Evolutionary conservation across 1,284 basidiomycete species (phyloP).

Genomic region (Trichosporon coremiiforme): DNA sequence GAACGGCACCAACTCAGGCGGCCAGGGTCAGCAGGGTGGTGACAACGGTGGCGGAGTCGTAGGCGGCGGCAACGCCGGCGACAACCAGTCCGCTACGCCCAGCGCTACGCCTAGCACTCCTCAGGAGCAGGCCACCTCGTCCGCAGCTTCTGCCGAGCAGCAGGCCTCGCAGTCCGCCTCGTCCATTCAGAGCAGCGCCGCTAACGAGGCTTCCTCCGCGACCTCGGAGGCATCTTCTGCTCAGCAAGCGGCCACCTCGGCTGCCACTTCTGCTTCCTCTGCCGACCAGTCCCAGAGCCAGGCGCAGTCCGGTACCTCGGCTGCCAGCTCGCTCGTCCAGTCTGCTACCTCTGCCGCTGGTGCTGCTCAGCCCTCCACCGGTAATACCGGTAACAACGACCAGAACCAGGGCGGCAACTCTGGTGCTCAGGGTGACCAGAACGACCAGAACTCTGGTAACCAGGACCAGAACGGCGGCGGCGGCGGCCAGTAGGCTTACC

Average conservation of each 20-base stretch:
- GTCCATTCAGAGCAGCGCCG: neutral
- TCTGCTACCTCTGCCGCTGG: too few species aligned
- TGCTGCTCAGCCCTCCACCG: neutral
- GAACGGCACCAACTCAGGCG: neutral
- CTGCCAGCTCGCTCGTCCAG: too few species aligned
- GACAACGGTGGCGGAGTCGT: neutral
- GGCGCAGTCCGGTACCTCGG: too few species aligned
- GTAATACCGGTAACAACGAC: neutral
- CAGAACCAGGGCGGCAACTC: constrained; percentile 3
- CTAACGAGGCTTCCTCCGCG: neutral
- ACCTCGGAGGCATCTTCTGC: neutral
- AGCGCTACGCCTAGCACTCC: neutral
- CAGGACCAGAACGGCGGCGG: neutral
- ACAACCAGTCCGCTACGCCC: neutral
- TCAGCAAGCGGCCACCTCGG: neutral
- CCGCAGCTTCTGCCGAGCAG: neutral
- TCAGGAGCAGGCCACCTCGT: neutral
- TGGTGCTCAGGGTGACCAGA: neutral
- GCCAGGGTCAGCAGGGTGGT: neutral
- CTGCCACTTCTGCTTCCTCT: neutral
- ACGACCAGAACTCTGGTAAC: neutral
- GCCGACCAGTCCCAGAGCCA: neutral
- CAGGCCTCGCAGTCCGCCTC: neutral
- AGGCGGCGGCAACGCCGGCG: neutral
- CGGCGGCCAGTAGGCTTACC: too few species aligned